A percentile compares a stretch with the other conserved stretches of the same genome.
Conservation (phyloP, 2,329 filamentous ascomycete species). For the Ophiostoma australiae region DNA sequence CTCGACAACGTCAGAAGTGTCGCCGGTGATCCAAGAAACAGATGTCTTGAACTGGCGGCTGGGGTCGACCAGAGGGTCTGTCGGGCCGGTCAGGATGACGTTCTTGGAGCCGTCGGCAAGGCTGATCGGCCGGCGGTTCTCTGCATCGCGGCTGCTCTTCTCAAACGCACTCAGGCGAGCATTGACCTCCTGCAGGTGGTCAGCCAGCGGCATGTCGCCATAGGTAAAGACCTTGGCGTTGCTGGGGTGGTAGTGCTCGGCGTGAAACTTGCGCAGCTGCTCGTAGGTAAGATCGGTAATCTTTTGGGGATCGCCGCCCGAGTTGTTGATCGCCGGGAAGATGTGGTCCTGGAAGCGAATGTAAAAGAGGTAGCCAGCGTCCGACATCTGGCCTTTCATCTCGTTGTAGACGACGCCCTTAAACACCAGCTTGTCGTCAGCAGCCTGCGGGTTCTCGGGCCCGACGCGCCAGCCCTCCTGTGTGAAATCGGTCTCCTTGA, state of each 20-base stretch:
- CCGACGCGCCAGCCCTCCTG: constrained; percentile 97
- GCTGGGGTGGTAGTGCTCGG: constrained; percentile 92
- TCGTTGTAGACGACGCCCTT: constrained; percentile 99
- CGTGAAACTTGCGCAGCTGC: constrained; percentile 82
- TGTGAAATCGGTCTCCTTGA: constrained; percentile 87
- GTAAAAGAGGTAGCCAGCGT: constrained; percentile 93
- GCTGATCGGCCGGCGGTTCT: constrained; percentile 71
- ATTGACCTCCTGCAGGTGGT: constrained; percentile 76
- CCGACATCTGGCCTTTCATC: constrained; percentile 99
- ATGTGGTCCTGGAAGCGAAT: constrained; percentile 93
- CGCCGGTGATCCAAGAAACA: constrained; percentile 83
- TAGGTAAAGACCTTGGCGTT: constrained; percentile 97
- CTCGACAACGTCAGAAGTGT: constrained; percentile 76
- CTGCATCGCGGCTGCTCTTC: constrained; percentile 58
- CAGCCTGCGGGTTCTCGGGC: constrained; percentile 72
- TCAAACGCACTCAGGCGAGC: constrained; percentile 69
- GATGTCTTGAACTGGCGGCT: constrained; percentile 93
- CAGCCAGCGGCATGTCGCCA: constrained; percentile 79
- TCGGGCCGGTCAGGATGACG: constrained; percentile 70
- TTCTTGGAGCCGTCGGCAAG: constrained; percentile 60
- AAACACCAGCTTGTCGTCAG: constrained; percentile 73
- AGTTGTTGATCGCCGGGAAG: constrained; percentile 92
- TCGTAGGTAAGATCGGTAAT: constrained; percentile 94
- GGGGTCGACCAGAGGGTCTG: constrained; percentile 78
- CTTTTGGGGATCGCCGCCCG: constrained; percentile 89